Evolutionary conservation across 1,139 yeast genomes (phyloP), one percentile per base, ranked within the genome.

Genomic region (Pichia sp.): DNA sequence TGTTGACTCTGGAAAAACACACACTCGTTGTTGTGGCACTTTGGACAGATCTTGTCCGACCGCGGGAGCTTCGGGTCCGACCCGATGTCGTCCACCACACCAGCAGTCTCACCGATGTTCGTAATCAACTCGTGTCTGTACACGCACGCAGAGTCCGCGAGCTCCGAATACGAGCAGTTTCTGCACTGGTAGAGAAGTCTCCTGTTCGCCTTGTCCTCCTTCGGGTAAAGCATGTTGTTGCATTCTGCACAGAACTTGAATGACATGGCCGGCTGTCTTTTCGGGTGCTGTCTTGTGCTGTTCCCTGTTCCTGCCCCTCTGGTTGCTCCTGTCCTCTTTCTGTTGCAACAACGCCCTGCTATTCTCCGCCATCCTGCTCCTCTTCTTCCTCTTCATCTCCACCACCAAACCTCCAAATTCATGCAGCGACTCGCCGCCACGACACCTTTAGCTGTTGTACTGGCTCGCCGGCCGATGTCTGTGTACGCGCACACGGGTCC

Each of bases 161-260:
- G 80, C 70, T 93, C 98, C 2, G 96, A 89, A 70, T 93, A 93
- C 51, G 90, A 84, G 70, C 99, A 93, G 69, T 93, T 93, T 65
- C 99, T 84, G 73, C 99, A 93, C 55, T 96, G 93, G 70, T 89
- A 93, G 56, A 93, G 76, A 58, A 93, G 78, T 62, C 95, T 75
- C 63, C 78, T 76, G 56, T 80, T 76, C 56, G 77, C 83, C 67
- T 87, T 88, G 70, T 95, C 99, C 74, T 95, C 99, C 64, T 89
- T 84, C n/a, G 99, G 99, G 70, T 93, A 95, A 74, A 93, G 81
- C 99, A 93, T 92, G 70, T 95, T 95, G 78, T 95, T 95, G 80
- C 87, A 90, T 68, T 89, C 95, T 62, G 93, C 86, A 71, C 97
- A 90, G 75, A 90, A 90, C 69, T 95, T 81, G 72, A 90, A 90